These are phyloP conservation scores for Lactarius psammicola DNA, from an alignment of 768 basidiomycete genomes.

Conservation along the genomic window DNA sequence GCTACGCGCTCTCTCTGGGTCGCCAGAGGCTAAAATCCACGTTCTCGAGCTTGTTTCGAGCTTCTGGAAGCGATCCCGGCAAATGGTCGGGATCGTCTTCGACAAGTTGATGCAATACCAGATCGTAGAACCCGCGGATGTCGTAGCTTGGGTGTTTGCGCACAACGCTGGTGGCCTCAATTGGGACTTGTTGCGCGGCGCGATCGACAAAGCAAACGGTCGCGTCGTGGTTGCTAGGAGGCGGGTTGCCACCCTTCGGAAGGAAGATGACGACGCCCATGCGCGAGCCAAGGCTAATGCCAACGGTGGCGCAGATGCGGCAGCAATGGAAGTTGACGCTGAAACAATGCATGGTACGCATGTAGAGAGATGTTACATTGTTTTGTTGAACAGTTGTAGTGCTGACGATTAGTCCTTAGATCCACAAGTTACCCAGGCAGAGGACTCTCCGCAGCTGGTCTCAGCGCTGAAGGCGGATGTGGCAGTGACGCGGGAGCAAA, in stretches of 20 bases:
- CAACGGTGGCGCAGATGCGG: slow-evolving; percentile 42
- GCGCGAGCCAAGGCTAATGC: slow-evolving; percentile 70
- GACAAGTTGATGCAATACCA: slow-evolving; percentile 99
- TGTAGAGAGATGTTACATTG: not conserved
- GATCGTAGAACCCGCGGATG: slow-evolving; percentile 90
- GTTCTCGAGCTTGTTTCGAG: slow-evolving; percentile 66
- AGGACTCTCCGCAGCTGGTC: slow-evolving; percentile 65
- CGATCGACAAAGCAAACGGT: slow-evolving; percentile 88
- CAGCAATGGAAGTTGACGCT: slow-evolving; percentile 65
- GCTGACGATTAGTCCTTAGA: slow-evolving; percentile 6
- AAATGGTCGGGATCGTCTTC: slow-evolving; percentile 89
- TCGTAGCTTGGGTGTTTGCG: slow-evolving; percentile 80
- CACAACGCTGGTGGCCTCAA: slow-evolving; percentile 60
- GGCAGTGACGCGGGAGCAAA: slow-evolving; percentile 74
- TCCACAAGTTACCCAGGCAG: slow-evolving; percentile 46
- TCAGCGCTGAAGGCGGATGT: slow-evolving; percentile 73
- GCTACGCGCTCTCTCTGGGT: slow-evolving; percentile 56
- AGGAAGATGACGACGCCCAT: slow-evolving; percentile 85
- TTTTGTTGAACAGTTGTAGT: not conserved
- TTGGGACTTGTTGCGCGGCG: slow-evolving; percentile 83
- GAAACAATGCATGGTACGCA: slow-evolving; percentile 62
- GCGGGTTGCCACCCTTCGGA: slow-evolving; percentile 70
- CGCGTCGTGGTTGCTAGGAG: slow-evolving; percentile 74
- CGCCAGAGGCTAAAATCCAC: slow-evolving; percentile 60
- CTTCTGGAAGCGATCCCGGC: slow-evolving; percentile 84